Conservation (phyloP, 116 monocot genomes). For the Iris pallida region DNA sequence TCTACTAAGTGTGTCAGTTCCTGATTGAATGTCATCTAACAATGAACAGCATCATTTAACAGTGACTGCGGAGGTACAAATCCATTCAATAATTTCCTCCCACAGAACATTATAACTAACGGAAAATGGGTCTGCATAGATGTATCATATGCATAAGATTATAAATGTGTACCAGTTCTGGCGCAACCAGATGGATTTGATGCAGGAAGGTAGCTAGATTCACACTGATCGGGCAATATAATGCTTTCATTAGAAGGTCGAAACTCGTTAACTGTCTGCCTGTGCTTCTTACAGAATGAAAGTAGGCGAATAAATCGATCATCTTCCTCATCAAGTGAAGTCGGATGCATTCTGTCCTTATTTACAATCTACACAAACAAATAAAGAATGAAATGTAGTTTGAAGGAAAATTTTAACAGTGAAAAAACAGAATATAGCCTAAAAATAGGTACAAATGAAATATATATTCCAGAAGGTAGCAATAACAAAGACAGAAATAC, state of each 20-base stretch:
- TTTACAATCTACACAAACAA: conserved; percentile 64
- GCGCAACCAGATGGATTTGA: conserved; percentile 83
- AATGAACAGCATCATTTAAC: too few species aligned
- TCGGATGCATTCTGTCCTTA: conserved; percentile 66
- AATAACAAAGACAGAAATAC: conserved; percentile 15
- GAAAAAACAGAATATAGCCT: too few species aligned
- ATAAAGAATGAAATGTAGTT: conserved; percentile 2
- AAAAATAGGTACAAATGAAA: too few species aligned
- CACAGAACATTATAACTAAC: too few species aligned
- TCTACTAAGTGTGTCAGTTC: too few species aligned
- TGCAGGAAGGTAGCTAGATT: conserved; percentile 28
- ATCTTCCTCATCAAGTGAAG: conserved; percentile 78
- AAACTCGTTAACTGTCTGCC: conserved; percentile 59
- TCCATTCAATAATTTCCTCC: too few species aligned
- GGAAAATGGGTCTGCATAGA: too few species aligned
- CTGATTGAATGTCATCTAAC: too few species aligned
- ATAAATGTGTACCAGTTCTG: conserved; percentile 51
- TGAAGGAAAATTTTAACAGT: neutral
- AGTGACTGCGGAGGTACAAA: too few species aligned
- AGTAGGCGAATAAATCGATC: conserved; percentile 77
- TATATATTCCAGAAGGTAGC: too few species aligned
- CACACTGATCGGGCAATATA: conserved; percentile 21
- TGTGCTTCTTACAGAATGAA: conserved; percentile 93
- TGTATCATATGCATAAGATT: neutral
- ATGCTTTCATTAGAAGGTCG: conserved; percentile 32